Evolutionary conservation across 352 stramenopile species (phyloP).

Genomic region (Phytophthora syringae): DNA sequence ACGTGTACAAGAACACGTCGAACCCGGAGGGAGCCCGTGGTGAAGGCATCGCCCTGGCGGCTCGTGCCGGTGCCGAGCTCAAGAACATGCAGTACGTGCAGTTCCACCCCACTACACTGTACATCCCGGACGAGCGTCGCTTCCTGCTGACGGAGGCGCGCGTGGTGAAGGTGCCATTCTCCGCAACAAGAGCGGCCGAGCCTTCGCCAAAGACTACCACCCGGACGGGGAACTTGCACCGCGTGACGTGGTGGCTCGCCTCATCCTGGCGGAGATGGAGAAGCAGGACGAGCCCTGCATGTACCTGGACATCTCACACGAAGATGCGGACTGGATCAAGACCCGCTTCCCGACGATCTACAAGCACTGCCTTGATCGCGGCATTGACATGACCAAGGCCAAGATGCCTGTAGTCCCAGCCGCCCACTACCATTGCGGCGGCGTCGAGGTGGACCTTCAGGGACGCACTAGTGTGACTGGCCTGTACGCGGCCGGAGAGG

Average conservation of each 20-base stretch:
- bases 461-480: slow-evolving; percentile 81
- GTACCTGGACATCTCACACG: slow-evolving; percentile 94
- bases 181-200: slow-evolving; percentile 69
- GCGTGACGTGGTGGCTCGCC: slow-evolving; percentile 93
- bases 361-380: slow-evolving; percentile 73
- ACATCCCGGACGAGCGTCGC: slow-evolving; percentile 86
- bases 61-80: slow-evolving; percentile 69
- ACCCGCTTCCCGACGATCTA: slow-evolving; percentile 90
- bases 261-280: slow-evolving; percentile 92
- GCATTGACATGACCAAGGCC: slow-evolving; percentile 92
- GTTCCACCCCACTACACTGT: slow-evolving; percentile 97
- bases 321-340: slow-evolving; percentile 86
- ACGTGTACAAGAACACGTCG: slow-evolving; percentile 96
- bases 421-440: slow-evolving; percentile 95
- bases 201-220: slow-evolving; percentile 94
- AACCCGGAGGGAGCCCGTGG: slow-evolving; percentile 89
- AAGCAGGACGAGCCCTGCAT: slow-evolving; percentile 87
- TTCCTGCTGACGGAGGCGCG: slow-evolving; percentile 95
- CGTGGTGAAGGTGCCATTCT: slow-evolving; percentile 93
- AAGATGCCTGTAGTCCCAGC: slow-evolving; percentile 93
- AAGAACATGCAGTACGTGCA: slow-evolving; percentile 97
- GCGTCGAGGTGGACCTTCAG: slow-evolving; percentile 90
- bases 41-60: slow-evolving; percentile 82
- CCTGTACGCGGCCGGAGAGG: slow-evolving; percentile 93
- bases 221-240: slow-evolving; percentile 92